Evolutionary conservation across 2,329 filamentous ascomycete genomes (phyloP).

Genomic region (Monosporascus sp.): DNA sequence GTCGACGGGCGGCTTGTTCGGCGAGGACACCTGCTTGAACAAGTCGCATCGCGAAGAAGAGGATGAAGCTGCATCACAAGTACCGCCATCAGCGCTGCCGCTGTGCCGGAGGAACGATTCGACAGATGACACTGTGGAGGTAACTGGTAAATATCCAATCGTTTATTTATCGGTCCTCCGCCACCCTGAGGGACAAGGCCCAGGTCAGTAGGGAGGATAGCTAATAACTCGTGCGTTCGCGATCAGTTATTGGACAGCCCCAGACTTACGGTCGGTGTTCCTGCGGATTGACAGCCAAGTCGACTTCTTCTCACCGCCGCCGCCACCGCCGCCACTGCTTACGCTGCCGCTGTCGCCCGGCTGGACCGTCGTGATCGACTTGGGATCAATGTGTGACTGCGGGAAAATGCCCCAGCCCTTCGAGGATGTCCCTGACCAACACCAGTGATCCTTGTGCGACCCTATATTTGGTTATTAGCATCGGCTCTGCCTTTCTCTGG

Average conservation of each 20-base stretch:
- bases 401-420: slow-evolving; percentile 29
- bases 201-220: neutral
- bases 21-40: neutral
- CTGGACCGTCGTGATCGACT: slow-evolving; percentile 19
- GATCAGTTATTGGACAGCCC: slow-evolving; percentile 4
- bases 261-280: slow-evolving; percentile 17
- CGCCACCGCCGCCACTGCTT: slow-evolving; percentile 22
- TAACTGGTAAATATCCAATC: too few relatives aligned
- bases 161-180: too few relatives aligned
- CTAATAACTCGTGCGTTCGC: neutral
- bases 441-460: slow-evolving; percentile 28
- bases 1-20: neutral
- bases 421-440: slow-evolving; percentile 28
- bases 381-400: slow-evolving; percentile 26
- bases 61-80: too few relatives aligned
- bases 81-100: neutral
- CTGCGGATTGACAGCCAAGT: slow-evolving; percentile 22
- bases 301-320: slow-evolving; percentile 25
- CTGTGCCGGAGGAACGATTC: neutral
- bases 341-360: slow-evolving; percentile 21
- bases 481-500: too few relatives aligned
- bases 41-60: neutral
- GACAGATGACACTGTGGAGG: neutral
- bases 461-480: slow-evolving; percentile 11
- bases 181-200: too few relatives aligned